Percentiles rank a stretch among this genome's conserved stretches.
Conservation (phyloP, 2,329 filamentous ascomycete genomes). For the Hymenoscyphus infarciens region DNA sequence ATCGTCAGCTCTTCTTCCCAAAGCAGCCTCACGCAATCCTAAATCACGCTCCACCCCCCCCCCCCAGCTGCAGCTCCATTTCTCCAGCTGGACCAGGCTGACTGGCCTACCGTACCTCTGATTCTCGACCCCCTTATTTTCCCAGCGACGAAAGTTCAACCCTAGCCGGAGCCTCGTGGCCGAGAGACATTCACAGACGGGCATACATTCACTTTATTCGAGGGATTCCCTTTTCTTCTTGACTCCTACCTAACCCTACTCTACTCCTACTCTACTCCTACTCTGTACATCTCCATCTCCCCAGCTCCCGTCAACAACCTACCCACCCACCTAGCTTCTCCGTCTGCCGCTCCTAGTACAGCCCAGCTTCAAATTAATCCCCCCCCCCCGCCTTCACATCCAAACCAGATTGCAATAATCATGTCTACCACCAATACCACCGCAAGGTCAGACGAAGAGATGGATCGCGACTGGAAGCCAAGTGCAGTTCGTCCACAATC, state of each 20-base stretch:
- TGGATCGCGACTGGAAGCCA: conserved; percentile 77
- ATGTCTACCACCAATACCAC: background rate
- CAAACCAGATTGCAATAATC: background rate
- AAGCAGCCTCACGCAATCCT: background rate
- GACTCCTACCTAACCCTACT: background rate
- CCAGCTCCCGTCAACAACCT: background rate
- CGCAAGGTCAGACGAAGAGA: conserved; percentile 58
- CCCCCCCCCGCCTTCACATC: background rate
- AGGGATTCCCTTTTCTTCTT: background rate
- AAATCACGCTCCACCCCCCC: background rate
- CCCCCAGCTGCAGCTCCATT: background rate
- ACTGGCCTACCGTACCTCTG: background rate
- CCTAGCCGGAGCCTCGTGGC: background rate
- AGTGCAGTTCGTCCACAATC: conserved; percentile 70
- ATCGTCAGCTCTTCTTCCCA: background rate
- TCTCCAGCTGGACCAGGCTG: background rate
- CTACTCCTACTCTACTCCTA: background rate
- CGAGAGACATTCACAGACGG: background rate
- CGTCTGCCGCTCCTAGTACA: conserved; percentile 1
- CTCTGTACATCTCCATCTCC: background rate
- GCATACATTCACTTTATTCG: too few species aligned
- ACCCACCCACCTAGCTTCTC: background rate
- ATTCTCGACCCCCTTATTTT: background rate
- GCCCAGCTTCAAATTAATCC: background rate
- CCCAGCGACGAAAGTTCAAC: background rate